These are phyloP conservation scores for Phytophthora boehmeriae DNA, from an alignment of 352 stramenopile species.

Conservation along the genomic window DNA sequence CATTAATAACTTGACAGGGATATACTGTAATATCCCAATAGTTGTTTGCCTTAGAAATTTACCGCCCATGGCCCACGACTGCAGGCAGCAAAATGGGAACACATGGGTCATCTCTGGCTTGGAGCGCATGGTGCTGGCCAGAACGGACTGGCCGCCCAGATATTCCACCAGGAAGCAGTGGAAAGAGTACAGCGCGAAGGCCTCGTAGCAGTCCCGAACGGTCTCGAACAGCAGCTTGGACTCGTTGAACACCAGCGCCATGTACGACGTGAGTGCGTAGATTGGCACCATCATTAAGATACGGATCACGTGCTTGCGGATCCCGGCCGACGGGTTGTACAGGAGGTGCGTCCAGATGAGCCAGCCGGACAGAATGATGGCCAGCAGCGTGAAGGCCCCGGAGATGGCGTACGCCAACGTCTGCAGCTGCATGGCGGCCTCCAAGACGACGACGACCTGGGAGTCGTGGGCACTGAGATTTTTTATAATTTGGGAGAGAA, in stretches of 20 bases:
- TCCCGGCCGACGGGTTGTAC: constrained; percentile 80
- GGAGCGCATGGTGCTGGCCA: constrained; percentile 85
- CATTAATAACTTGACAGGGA: constrained; percentile 89
- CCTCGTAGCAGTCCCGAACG: constrained; percentile 93
- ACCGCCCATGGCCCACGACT: constrained; percentile 90
- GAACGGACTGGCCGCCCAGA: constrained; percentile 80
- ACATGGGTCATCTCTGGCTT: constrained; percentile 86
- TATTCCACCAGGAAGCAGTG: constrained; percentile 93
- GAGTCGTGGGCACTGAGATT: no score
- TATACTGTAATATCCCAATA: constrained; percentile 94
- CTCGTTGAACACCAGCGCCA: constrained; percentile 90
- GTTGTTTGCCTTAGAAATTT: constrained; percentile 94
- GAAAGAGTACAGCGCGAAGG: constrained; percentile 94
- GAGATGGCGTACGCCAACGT: constrained; percentile 89
- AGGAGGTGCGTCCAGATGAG: constrained; percentile 90
- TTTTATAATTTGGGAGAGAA: no score
- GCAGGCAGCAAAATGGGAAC: constrained; percentile 87
- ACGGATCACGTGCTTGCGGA: constrained; percentile 92
- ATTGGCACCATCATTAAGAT: constrained; percentile 95
- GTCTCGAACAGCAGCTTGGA: constrained; percentile 91
- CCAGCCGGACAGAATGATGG: constrained; percentile 85
- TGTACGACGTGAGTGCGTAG: constrained; percentile 91
- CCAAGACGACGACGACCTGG: no score
- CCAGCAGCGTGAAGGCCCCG: constrained; percentile 84
- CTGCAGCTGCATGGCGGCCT: constrained; percentile 84